These are phyloP conservation scores for Ophiostoma piceae DNA, from an alignment of 2,329 filamentous ascomycete species.

Conservation along the genomic window DNA sequence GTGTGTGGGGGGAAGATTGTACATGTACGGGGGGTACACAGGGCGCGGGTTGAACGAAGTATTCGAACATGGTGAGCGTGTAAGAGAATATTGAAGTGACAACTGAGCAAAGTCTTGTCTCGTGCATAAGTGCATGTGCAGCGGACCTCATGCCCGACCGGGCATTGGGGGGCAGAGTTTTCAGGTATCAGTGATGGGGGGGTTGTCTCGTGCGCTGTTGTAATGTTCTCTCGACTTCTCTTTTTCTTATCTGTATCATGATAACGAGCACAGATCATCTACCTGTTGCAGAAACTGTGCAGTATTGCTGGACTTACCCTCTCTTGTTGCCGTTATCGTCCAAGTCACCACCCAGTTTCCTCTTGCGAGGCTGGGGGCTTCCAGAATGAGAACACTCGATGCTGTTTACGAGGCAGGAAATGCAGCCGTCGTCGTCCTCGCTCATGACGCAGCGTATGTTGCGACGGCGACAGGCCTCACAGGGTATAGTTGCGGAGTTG, in stretches of 20 bases:
- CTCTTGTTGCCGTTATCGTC: conserved; percentile 57
- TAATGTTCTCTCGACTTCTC: conserved; percentile 2
- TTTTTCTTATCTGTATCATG: conserved; percentile 9
- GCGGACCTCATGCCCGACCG: conserved; percentile 6
- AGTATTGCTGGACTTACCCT: conserved; percentile 48
- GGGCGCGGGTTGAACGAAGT: background rate
- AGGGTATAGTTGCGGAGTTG: conserved; percentile 49
- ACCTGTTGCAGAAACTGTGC: background rate
- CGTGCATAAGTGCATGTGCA: background rate
- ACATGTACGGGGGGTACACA: background rate
- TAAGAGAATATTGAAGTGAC: background rate
- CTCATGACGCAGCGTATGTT: conserved; percentile 70
- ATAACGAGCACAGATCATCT: background rate
- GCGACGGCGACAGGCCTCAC: conserved; percentile 68
- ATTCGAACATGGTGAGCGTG: background rate
- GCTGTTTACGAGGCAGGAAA: conserved; percentile 71
- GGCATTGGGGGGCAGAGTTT: background rate
- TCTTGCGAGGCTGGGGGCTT: conserved; percentile 72
- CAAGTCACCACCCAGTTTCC: conserved; percentile 64
- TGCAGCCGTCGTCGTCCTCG: conserved; percentile 70
- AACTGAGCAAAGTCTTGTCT: background rate
- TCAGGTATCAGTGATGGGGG: background rate
- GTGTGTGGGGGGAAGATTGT: conserved; percentile 23
- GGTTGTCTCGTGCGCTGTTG: conserved; percentile 1
- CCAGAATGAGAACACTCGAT: conserved; percentile 74